These are phyloP conservation scores for Parasitella parasitica DNA, from an alignment of 371 early-diverging fungal species.

Conservation along the genomic window DNA sequence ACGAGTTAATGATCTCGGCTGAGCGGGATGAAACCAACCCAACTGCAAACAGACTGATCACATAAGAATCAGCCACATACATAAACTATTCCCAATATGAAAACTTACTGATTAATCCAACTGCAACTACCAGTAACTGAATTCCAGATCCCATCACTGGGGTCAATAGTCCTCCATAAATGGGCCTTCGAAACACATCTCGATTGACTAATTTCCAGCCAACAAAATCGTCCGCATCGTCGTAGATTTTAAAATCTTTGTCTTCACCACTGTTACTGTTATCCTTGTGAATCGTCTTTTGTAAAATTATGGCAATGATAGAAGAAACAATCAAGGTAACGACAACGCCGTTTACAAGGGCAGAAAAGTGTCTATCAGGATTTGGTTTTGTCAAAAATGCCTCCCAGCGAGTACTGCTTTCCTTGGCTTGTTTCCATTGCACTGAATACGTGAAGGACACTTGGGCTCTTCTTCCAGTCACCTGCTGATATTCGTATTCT, in stretches of 20 bases:
- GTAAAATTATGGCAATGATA: slow-evolving; percentile 27
- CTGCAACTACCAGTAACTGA: slow-evolving; percentile 25
- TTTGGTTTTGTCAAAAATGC: slow-evolving; percentile 33
- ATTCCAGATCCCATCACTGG: slow-evolving; percentile 47
- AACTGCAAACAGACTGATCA: slow-evolving; percentile 9
- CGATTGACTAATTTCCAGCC: slow-evolving; percentile 49
- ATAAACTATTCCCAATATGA: neutral
- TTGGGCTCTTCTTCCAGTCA: slow-evolving; percentile 25
- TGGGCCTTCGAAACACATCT: slow-evolving; percentile 49
- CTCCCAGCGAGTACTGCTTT: slow-evolving; percentile 36
- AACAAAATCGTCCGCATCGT: slow-evolving; percentile 42
- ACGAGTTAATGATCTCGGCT: slow-evolving; percentile 29
- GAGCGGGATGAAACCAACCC: slow-evolving; percentile 37
- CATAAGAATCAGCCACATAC: neutral
- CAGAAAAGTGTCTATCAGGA: slow-evolving; percentile 28
- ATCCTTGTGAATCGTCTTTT: slow-evolving; percentile 35
- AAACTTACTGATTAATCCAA: slow-evolving; percentile 25
- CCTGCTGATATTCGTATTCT: slow-evolving; percentile 41
- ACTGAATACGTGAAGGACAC: slow-evolving; percentile 46
- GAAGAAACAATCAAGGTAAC: slow-evolving; percentile 17
- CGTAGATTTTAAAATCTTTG: slow-evolving; percentile 25
- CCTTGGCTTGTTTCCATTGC: slow-evolving; percentile 41
- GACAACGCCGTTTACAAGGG: slow-evolving; percentile 32
- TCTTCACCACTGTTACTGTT: slow-evolving; percentile 5
- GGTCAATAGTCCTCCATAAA: slow-evolving; percentile 48